Evolutionary conservation across 768 basidiomycete genomes (phyloP), one percentile per base, ranked within the genome.

Genomic region (Filobasidium floriforme): DNA sequence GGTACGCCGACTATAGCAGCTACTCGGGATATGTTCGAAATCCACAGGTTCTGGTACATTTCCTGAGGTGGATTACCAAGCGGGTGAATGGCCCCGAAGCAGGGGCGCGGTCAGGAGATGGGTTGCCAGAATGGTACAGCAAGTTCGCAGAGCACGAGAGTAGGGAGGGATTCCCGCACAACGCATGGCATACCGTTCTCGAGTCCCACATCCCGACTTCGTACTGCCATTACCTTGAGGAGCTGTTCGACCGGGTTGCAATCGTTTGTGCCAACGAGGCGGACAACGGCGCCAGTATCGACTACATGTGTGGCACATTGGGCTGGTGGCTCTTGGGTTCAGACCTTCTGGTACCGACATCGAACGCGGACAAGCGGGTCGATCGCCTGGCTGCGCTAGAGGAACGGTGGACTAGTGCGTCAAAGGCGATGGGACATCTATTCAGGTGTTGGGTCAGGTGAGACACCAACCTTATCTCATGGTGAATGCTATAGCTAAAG

Each of bases 91-190:
- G 12, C 15, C 54, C 54, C 24, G 24, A 24, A 22, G 4, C 26
- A 15, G 54, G 54, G 4, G 14, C 54, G 2, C 22, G 54, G 4
- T 15, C 15, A 5, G n/a, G 3, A 24, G 29, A 32, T 14, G 54
- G 54, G 14, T 32, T 57, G 24, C 54, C 54, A 24, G 22, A 57
- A 57, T 57, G 54, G 54, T 57, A 57, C 54, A 57, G 54, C 15
- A 32, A 15, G 54, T 57, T 26, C 24, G 54, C 2, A 7, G 54
- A 57, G 5, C 54, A 32, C 15, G 54, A 57, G 26, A 22, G 26
- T 4, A 15, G 12, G 14, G 12, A 15, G 24, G n/a, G 54, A 2
- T 57, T 24, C 15, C 54, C 54, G 22, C 22, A 24, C 2, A 28
- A 57, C 26, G 54, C 54, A 2, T 57, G 14, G 18, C 22, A 28